These are phyloP conservation scores for Blastobotrys aristatus DNA, from an alignment of 1,139 yeast species.

Conservation along the genomic window DNA sequence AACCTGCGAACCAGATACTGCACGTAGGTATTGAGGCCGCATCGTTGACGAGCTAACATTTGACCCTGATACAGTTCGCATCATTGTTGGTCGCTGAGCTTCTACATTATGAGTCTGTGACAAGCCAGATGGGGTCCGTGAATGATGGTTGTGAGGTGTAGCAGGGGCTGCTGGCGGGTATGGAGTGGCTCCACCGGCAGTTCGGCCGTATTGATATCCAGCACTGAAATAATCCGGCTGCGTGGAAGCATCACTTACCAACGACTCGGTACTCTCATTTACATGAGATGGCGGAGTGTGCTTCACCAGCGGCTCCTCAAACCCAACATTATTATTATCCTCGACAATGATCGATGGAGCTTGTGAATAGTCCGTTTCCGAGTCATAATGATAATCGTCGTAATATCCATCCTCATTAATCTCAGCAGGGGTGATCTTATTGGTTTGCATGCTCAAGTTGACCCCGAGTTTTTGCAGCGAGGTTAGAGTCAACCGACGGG, in stretches of 20 bases:
- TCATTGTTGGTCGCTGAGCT: background rate
- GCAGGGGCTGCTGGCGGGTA: conserved; percentile 6
- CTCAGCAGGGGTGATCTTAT: conserved; percentile 32
- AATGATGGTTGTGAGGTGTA: background rate
- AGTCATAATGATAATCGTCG: conserved; percentile 17
- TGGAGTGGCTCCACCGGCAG: conserved; percentile 11
- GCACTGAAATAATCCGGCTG: conserved; percentile 11
- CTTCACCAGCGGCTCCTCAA: background rate
- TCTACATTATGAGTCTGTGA: background rate
- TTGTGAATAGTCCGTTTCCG: background rate
- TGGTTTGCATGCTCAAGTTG: conserved; percentile 68
- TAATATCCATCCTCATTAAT: conserved; percentile 13
- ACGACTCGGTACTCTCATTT: background rate
- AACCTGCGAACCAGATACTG: conserved; percentile 2
- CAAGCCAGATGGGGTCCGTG: conserved; percentile 4
- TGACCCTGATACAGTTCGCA: conserved; percentile 12
- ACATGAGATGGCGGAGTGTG: background rate
- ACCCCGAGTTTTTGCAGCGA: conserved; percentile 62
- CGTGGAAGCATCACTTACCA: background rate
- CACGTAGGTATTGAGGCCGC: background rate
- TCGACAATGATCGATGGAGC: background rate
- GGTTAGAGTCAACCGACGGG: conserved; percentile 34
- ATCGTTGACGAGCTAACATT: background rate
- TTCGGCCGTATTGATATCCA: conserved; percentile 11
- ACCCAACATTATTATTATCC: no score